Evolutionary conservation across 1,284 basidiomycete genomes (phyloP), one percentile per base, ranked within the genome.

Genomic region (Wallemia mellicola): DNA sequence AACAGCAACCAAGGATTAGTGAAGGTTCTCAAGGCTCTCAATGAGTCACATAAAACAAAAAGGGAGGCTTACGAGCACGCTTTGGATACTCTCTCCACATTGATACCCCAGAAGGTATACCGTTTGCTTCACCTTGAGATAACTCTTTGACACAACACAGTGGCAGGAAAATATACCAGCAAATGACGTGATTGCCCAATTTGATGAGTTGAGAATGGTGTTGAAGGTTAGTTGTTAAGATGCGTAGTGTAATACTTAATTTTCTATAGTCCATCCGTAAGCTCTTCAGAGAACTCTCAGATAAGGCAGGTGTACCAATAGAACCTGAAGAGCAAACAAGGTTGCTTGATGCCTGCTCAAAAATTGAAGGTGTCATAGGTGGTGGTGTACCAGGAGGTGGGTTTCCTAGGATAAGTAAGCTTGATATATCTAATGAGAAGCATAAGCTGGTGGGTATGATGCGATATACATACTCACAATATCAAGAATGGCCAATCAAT

Each of bases 341-440:
- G 33, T 76, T 99, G n/a, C 76, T 99, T 57, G 80, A 95, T 67
- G 74, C 76, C 5, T 92, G 86, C 64, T 73, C 82, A 26, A 72
- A 77, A 2, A 76, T 82, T 61, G 77, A 81, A 1, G 94, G 92
- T 54, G 81, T 96, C 1, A 75, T 98, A 28, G 89, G 86, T 9
- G 91, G 89, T 33, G 92, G 92, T 28, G 92, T 98, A 2, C 94
- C 94, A 1, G 92, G 92, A 61, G 91, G 87, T 84, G 65, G 63
- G 79, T 68, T n/a, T n/a, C n/a, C n/a, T n/a, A n/a, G n/a, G n/a
- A n/a, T n/a, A n/a, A n/a, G n/a, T 57, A 30, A 60, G 48, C 60
- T 59, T 59, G 26, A 7, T 48, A 60, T 64, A 11, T 48, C 5
- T n/a, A 48, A 48, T 48, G n/a, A n/a, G n/a, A n/a, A n/a, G n/a